These are phyloP conservation scores for Phaffomyces opuntiae DNA, from an alignment of 805 yeast genomes.

Conservation along the genomic window DNA sequence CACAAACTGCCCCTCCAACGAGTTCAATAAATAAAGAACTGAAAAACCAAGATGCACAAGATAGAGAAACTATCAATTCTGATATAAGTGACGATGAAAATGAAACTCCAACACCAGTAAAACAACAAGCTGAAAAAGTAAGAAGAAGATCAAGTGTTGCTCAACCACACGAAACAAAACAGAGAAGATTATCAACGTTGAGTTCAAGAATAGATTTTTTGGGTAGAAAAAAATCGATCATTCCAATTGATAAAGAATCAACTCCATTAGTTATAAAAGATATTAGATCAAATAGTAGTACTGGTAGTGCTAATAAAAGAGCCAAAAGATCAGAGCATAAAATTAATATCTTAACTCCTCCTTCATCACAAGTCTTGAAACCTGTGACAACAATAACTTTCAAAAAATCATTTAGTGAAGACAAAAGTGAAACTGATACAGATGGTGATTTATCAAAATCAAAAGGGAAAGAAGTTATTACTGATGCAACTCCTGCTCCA, in stretches of 20 bases:
- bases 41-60: conserved; percentile 7
- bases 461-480: neutral
- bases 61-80: conserved; percentile 10
- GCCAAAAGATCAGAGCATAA: neutral
- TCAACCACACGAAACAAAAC: conserved; percentile 15
- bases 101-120: conserved; percentile 5
- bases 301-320: too few species aligned
- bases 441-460: too few species aligned
- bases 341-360: conserved; percentile 10
- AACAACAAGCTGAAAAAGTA: neutral
- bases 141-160: conserved; percentile 14
- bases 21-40: conserved; percentile 3
- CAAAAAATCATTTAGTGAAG: too few species aligned
- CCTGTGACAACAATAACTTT: too few species aligned
- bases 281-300: too few species aligned
- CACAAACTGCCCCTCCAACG: conserved; percentile 14
- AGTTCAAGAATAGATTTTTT: conserved; percentile 25
- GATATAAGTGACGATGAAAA: conserved; percentile 7
- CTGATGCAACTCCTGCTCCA: neutral
- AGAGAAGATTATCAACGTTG: conserved; percentile 35
- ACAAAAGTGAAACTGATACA: too few species aligned
- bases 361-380: neutral
- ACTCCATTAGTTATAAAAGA: too few species aligned
- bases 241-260: neutral
- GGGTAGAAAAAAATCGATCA: conserved; percentile 21